phyloP scores from a whole-genome alignment of 225 moss, liverwort and hornwort genomes.

The Antitrichia curtipendula region DNA sequence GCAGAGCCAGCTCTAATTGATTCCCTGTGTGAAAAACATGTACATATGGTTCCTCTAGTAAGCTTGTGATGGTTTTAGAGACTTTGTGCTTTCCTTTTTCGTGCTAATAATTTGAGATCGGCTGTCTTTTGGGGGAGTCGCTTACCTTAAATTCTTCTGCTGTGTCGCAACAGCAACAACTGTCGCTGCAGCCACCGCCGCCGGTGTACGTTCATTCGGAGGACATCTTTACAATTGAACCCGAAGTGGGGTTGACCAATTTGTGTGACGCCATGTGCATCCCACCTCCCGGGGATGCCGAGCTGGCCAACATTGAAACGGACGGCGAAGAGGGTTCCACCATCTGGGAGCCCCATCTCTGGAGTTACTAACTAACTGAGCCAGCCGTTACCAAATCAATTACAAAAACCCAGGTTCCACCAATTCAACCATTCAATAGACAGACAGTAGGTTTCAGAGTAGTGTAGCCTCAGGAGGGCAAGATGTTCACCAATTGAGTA shows the following conservation, averaged over 20 bases:
- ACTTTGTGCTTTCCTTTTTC: neutral
- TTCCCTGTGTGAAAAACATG: neutral
- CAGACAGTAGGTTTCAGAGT: neutral
- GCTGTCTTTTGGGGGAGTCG: neutral
- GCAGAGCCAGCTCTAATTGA: neutral
- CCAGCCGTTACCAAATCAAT: neutral
- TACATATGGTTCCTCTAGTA: neutral
- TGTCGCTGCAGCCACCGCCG: neutral
- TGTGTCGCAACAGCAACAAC: neutral
- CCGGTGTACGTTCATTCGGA: conserved; percentile 17
- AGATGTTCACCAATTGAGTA: neutral
- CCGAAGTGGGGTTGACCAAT: conserved; percentile 4
- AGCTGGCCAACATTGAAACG: conserved; percentile 6
- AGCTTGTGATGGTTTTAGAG: neutral
- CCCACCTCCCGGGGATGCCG: conserved; percentile 7
- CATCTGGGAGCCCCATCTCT: conserved; percentile 40
- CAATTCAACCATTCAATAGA: neutral
- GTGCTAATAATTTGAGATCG: neutral
- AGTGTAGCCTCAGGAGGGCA: neutral
- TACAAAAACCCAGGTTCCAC: neutral
- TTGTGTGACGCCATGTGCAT: conserved; percentile 48
- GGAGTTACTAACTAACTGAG: conserved; percentile 4
- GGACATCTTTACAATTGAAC: conserved; percentile 23
- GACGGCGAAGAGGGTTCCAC: conserved; percentile 37
- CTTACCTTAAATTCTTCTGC: neutral